These are phyloP conservation scores for Glycine soja DNA, from an alignment of 306 rosid genomes.

Conservation along the genomic window DNA sequence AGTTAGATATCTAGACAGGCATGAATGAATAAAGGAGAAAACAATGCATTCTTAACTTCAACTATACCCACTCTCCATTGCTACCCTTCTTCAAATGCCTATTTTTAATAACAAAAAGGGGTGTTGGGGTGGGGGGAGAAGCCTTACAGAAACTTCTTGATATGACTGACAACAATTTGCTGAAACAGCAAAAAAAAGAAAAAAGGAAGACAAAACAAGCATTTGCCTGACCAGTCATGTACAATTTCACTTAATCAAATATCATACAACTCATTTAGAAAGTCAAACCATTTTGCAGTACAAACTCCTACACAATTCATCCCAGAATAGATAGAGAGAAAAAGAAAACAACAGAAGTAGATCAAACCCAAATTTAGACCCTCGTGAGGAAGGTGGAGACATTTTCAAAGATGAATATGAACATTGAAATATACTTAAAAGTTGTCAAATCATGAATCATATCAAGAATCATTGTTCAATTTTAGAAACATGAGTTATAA, in stretches of 20 bases:
- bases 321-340: background rate
- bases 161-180: slow-evolving; percentile 20
- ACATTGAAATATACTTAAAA: background rate
- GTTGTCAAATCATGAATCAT: background rate
- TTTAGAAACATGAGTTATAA: background rate
- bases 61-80: slow-evolving; percentile 19
- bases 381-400: slow-evolving; percentile 4
- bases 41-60: slow-evolving; percentile 40
- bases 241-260: background rate
- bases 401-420: background rate
- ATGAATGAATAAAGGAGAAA: slow-evolving; percentile 15
- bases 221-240: slow-evolving; percentile 5
- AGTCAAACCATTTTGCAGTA: slow-evolving; percentile 25
- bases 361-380: slow-evolving; percentile 32
- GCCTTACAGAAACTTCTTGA: background rate
- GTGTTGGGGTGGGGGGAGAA: background rate
- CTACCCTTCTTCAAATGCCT: slow-evolving; percentile 39
- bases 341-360: slow-evolving; percentile 26
- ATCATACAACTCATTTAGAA: slow-evolving; percentile 17
- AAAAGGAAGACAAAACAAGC: background rate
- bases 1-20: slow-evolving; percentile 25
- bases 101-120: background rate
- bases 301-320: slow-evolving; percentile 3
- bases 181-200: background rate
- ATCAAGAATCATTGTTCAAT: background rate